Conservation (phyloP, 805 yeast species). For the Tetrapisispora pingtungensis region DNA sequence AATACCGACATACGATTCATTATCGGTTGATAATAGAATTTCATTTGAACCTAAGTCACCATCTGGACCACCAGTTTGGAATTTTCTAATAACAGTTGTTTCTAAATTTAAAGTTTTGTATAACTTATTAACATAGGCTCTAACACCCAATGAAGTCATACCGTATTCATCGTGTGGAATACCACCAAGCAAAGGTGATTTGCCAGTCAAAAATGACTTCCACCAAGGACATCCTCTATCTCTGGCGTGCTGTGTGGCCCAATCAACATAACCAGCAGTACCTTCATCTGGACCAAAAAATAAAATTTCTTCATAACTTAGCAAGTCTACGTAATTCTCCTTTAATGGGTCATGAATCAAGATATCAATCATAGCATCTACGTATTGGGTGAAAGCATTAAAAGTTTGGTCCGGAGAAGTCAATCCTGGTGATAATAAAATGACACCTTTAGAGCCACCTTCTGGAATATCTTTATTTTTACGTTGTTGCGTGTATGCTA, state of each 20-base stretch:
- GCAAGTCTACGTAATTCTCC: constrained; percentile 76
- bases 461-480: constrained; percentile 98
- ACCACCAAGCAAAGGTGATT: constrained; percentile 85
- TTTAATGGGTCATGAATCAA: constrained; percentile 71
- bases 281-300: constrained; percentile 99
- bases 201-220: constrained; percentile 97
- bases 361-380: constrained; percentile 82
- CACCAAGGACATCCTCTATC: constrained; percentile 93
- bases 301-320: constrained; percentile 76
- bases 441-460: constrained; percentile 98
- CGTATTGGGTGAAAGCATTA: constrained; percentile 83
- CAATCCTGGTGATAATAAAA: constrained; percentile 63
- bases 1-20: constrained; percentile 76
- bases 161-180: constrained; percentile 98
- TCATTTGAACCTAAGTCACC: constrained; percentile 97
- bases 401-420: constrained; percentile 68
- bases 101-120: constrained; percentile 65
- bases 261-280: constrained; percentile 88
- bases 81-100: constrained; percentile 53
- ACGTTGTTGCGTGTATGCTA: constrained; percentile 92
- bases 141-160: constrained; percentile 91
- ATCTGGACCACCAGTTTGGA: constrained; percentile 98
- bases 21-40: constrained; percentile 64
- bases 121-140: constrained; percentile 81
- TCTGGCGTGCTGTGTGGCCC: constrained; percentile 95